A percentile compares a stretch with the other conserved stretches of the same genome.
Evolutionary conservation across 139 green algal genomes (phyloP).

Genomic region (Bryopsis sp.): DNA sequence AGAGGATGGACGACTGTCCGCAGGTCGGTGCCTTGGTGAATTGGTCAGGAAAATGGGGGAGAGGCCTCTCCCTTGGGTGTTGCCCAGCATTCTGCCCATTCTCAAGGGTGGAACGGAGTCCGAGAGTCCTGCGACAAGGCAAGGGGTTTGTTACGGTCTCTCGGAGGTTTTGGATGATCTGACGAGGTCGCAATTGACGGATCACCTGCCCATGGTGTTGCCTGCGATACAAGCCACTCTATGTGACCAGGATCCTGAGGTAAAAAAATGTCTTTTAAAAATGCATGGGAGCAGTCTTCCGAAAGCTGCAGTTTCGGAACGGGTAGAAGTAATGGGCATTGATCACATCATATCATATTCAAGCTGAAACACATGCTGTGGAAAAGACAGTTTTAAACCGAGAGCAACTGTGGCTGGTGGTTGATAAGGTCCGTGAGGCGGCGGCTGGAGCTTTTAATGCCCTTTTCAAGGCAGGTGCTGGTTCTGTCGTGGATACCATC

Average conservation of each 20-base stretch:
- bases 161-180: constrained; percentile 74
- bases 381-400: no score
- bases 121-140: constrained; percentile 23
- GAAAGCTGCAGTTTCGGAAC: not conserved
- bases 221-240: constrained; percentile 70
- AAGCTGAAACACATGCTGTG: no score
- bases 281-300: no score
- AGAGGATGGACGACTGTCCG: constrained; percentile 57
- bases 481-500: constrained; percentile 66
- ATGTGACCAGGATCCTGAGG: constrained; percentile 63
- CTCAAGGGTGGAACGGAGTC: constrained; percentile 55
- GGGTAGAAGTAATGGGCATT: not conserved
- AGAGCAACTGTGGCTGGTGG: no score
- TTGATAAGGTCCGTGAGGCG: constrained; percentile 41
- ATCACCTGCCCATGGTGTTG: constrained; percentile 76
- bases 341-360: no score
- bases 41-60: constrained; percentile 96
- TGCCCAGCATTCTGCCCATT: constrained; percentile 84
- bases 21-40: constrained; percentile 81
- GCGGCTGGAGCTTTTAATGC: constrained; percentile 78
- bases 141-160: constrained; percentile 58
- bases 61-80: no score
- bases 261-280: no score
- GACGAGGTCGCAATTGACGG: constrained; percentile 62
- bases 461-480: constrained; percentile 57